Conservation (phyloP, 352 stramenopile species). For the Pythium rishiriense region DNA sequence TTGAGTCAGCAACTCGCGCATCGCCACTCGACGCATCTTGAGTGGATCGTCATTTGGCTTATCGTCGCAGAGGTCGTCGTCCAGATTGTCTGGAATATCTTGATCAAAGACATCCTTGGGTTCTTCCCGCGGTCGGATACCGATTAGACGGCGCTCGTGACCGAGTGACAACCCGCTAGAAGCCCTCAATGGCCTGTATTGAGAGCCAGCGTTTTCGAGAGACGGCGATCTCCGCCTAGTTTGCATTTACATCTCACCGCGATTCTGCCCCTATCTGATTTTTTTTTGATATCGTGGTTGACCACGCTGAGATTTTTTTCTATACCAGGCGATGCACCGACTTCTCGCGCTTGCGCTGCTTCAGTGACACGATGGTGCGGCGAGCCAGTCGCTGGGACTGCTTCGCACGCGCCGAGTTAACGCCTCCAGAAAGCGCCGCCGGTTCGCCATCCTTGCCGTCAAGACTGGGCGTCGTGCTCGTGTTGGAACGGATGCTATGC, state of each 20-base stretch:
- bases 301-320: background rate
- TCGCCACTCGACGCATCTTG: constrained; percentile 87
- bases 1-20: constrained; percentile 91
- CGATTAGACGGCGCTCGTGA: constrained; percentile 10
- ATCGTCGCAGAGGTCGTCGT: constrained; percentile 91
- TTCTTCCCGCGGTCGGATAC: constrained; percentile 73
- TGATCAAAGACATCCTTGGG: constrained; percentile 89
- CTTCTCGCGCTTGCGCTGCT: constrained; percentile 44
- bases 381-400: constrained; percentile 36
- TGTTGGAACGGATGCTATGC: constrained; percentile 34
- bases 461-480: constrained; percentile 31
- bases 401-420: constrained; percentile 30
- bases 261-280: too few relatives aligned
- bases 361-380: constrained; percentile 20
- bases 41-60: constrained; percentile 95
- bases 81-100: constrained; percentile 86
- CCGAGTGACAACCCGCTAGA: too few relatives aligned
- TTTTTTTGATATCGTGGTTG: too few relatives aligned
- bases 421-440: constrained; percentile 23
- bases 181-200: too few relatives aligned
- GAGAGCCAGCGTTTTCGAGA: background rate
- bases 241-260: constrained; percentile 7
- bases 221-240: background rate
- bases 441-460: constrained; percentile 27
- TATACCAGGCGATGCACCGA: constrained; percentile 32